These are phyloP conservation scores for Herpetospermum pedunculosum DNA, from an alignment of 306 rosid species.

Conservation along the genomic window DNA sequence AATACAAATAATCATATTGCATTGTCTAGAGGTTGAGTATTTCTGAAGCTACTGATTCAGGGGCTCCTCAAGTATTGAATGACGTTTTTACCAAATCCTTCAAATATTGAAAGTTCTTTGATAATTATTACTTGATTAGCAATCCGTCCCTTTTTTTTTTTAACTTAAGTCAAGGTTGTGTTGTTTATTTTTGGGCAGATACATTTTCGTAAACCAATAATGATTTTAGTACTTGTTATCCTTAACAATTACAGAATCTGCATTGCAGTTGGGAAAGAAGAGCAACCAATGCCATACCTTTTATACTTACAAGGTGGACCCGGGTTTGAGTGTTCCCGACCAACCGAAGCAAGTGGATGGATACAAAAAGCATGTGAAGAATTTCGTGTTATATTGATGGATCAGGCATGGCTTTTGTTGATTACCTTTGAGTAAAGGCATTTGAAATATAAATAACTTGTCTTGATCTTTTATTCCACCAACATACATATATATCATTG, in stretches of 20 bases:
- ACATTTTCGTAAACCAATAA: background rate
- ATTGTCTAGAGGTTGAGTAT: background rate
- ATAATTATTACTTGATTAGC: background rate
- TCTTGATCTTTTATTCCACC: conserved; percentile 14
- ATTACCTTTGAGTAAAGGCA: background rate
- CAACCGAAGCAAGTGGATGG: conserved; percentile 89
- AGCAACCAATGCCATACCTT: conserved; percentile 57
- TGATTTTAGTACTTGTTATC: background rate
- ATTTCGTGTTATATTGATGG: conserved; percentile 78
- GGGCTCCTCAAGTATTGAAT: background rate
- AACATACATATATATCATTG: conserved; percentile 12
- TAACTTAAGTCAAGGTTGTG: background rate
- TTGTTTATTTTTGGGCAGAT: background rate
- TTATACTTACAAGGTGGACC: conserved; percentile 95
- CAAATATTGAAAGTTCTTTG: background rate
- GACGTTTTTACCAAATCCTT: background rate
- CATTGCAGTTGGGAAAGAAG: conserved; percentile 77
- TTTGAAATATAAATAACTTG: background rate
- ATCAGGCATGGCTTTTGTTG: conserved; percentile 58
- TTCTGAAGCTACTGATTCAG: background rate
- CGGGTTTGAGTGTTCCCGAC: conserved; percentile 71
- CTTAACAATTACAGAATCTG: conserved; percentile 9
- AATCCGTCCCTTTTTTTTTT: background rate
- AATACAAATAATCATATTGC: background rate
- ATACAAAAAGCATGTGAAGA: conserved; percentile 75